Conservation (phyloP, 2,329 filamentous ascomycete species). For the Ophiocordyceps unilateralis region DNA sequence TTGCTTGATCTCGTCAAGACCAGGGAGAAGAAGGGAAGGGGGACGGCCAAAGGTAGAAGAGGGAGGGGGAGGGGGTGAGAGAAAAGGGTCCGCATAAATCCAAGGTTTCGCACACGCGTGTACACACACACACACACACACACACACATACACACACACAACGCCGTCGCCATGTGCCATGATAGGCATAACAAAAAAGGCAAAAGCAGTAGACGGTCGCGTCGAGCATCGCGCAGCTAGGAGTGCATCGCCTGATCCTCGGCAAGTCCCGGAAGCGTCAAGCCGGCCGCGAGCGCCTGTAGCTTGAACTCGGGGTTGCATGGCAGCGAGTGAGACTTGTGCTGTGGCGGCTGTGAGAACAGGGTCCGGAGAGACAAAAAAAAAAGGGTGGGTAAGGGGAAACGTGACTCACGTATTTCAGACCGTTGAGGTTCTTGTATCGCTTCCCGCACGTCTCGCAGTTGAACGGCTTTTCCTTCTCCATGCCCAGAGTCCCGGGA, state of each 20-base stretch:
- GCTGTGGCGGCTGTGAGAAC: conserved; percentile 26
- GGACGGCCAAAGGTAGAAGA: neutral
- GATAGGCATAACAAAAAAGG: neutral
- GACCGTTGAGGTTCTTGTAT: conserved; percentile 96
- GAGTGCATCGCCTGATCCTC: conserved; percentile 25
- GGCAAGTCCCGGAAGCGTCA: conserved; percentile 24
- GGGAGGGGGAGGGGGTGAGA: neutral
- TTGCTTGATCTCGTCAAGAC: neutral
- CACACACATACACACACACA: neutral
- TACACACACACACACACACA: neutral
- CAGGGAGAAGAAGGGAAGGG: neutral
- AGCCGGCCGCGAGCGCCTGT: conserved; percentile 24
- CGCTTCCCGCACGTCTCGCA: conserved; percentile 95
- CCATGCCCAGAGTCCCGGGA: conserved; percentile 95
- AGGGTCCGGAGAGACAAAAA: neutral
- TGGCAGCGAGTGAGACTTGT: conserved; percentile 68
- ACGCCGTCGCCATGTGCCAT: conserved; percentile 4
- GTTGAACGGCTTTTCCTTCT: conserved; percentile 97
- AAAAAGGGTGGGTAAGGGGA: too few species aligned
- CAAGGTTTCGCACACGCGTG: neutral
- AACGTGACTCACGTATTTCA: conserved; percentile 61
- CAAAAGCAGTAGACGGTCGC: neutral
- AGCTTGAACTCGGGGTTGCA: conserved; percentile 67
- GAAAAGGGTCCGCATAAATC: neutral
- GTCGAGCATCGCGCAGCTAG: neutral